Base-by-base conservation (phyloP, 2,329 filamentous ascomycete species). In the Thermomyces lanuginosus region DNA sequence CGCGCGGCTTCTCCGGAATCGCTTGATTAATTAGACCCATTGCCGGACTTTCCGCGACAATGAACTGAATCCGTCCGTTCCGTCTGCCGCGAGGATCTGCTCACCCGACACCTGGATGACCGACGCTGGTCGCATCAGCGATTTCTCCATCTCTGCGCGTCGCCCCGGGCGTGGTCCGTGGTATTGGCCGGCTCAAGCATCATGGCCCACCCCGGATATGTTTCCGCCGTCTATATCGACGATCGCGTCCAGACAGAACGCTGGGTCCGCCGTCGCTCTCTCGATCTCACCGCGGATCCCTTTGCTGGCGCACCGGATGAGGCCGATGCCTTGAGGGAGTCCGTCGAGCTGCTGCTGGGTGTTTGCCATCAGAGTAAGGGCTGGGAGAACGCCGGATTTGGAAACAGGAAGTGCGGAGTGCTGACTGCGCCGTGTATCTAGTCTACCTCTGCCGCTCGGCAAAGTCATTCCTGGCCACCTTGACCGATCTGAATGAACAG, bases 371-470 rank as follows among this genome's bases (percentile, higher is more conserved):
- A 63, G 56, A 64, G 65, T 66, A 49, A 35, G 58, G 44, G 24
- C 13, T 22, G 21, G 13, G 13, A 8, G 8, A 10, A 17, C 21
- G 11, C 8, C 19, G 12, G 4, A n/a, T 10, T 22, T 3, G 9
- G 6, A 16, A 8, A 5, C 10, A n/a, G 21, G 19, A 18, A 3
- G 13, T 6, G 7, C 8, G 8, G 9, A 20, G n/a, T 14, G 10
- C 24, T 30, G 16, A 30, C 7, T 18, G 17, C n/a, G 8, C 5
- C 15, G 3, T 11, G 6, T 26, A n/a, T 35, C 17, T 22, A 68
- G 64, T 71, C 28, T 63, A 64, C 37, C 49, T 69, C 19, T 69
- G 64, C 40, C 55, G 56, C 22, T 60, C 58, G 6, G 64, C 61
- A 25, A 53, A 57, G 31, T 60, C 63, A 11, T 68, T 68, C 38